These are phyloP conservation scores for Russula earlei DNA, from an alignment of 768 basidiomycete species.

Conservation along the genomic window DNA sequence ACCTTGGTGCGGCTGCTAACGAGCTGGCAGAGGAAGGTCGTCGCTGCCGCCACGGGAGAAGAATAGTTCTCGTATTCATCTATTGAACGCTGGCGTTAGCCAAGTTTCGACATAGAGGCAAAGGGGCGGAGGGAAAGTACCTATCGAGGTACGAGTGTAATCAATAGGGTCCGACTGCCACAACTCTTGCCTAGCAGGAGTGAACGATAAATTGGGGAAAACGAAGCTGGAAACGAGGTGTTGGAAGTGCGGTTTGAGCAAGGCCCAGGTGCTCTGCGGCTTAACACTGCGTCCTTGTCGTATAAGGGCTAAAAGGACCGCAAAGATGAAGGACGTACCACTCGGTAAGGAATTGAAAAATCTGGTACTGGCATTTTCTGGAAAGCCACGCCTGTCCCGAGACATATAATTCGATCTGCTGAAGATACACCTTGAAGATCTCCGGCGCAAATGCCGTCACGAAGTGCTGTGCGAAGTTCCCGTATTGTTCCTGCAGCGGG, in stretches of 20 bases:
- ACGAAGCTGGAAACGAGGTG: slow-evolving; percentile 70
- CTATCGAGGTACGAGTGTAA: slow-evolving; percentile 66
- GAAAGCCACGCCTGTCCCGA: slow-evolving; percentile 68
- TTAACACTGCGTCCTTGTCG: slow-evolving; percentile 51
- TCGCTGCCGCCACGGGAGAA: slow-evolving; percentile 69
- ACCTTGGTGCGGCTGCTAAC: slow-evolving; percentile 72
- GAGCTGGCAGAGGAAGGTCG: slow-evolving; percentile 69
- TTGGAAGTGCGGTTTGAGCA: slow-evolving; percentile 79
- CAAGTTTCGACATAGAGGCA: not conserved
- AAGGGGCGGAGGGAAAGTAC: slow-evolving; percentile 28
- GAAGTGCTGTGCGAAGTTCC: slow-evolving; percentile 67
- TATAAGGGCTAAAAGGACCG: not conserved
- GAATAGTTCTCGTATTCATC: slow-evolving; percentile 78
- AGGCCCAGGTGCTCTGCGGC: slow-evolving; percentile 83
- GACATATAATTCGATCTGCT: slow-evolving; percentile 62
- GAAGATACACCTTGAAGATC: slow-evolving; percentile 73
- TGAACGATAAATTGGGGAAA: slow-evolving; percentile 83
- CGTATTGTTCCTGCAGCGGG: slow-evolving; percentile 60
- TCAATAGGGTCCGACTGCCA: slow-evolving; percentile 83
- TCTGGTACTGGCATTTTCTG: slow-evolving; percentile 74
- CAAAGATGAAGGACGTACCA: slow-evolving; percentile 43
- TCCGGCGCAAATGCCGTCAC: slow-evolving; percentile 74
- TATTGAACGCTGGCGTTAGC: slow-evolving; percentile 25
- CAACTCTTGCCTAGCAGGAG: slow-evolving; percentile 48
- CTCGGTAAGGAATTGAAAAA: slow-evolving; percentile 80